A percentile compares a stretch with the other conserved stretches of the same genome.
phyloP scores from a whole-genome alignment of 106 monocot genomes.

The Iris macrosiphon region DNA sequence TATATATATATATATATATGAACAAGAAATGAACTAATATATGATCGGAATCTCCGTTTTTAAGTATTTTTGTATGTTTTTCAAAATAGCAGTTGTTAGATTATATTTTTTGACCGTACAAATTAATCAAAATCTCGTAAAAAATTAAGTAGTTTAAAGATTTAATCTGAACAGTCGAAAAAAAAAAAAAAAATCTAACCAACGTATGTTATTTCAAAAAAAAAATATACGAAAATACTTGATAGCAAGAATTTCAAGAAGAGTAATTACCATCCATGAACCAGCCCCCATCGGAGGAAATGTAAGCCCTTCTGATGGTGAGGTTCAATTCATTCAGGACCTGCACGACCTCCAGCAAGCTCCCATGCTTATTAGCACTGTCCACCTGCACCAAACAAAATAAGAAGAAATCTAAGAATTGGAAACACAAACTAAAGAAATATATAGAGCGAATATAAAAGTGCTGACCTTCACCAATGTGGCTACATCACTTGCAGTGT shows the following conservation, averaged over 20 bases:
- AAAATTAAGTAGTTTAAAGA: too few species aligned
- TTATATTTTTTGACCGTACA: neutral
- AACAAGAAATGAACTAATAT: too few species aligned
- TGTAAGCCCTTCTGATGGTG: conserved; percentile 73
- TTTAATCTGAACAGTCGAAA: too few species aligned
- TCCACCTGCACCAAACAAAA: conserved; percentile 45
- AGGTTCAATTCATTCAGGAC: conserved; percentile 82
- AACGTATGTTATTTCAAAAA: too few species aligned
- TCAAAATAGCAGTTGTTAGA: neutral
- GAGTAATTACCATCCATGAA: conserved; percentile 67
- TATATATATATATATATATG: too few species aligned
- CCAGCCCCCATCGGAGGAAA: conserved; percentile 86
- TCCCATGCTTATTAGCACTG: conserved; percentile 79
- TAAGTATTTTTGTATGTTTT: too few species aligned
- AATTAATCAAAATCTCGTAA: too few species aligned
- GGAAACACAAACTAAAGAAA: neutral
- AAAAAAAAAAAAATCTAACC: too few species aligned
- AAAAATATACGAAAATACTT: neutral
- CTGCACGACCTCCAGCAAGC: conserved; percentile 79
- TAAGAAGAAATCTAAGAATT: neutral
- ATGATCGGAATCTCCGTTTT: too few species aligned
- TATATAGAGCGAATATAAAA: neutral
- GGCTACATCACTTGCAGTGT: conserved; percentile 45
- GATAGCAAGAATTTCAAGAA: neutral
- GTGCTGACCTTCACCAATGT: conserved; percentile 65